These are phyloP conservation scores for Psophocarpus tetragonolobus DNA, from an alignment of 306 rosid genomes.

Conservation along the genomic window DNA sequence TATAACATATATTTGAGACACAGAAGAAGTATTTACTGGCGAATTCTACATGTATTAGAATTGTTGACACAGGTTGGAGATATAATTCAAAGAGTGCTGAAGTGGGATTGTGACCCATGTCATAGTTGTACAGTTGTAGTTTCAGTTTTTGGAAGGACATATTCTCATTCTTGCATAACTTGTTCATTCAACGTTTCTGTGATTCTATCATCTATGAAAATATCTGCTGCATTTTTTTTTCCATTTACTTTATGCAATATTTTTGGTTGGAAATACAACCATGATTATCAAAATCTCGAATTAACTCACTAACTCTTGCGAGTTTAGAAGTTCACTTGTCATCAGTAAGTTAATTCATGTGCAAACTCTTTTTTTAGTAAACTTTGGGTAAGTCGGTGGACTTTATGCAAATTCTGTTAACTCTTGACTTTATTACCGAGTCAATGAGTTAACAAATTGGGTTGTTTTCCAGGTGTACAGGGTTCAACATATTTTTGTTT, in stretches of 20 bases:
- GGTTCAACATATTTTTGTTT: no score
- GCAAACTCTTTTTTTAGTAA: no score
- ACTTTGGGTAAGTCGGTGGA: no score
- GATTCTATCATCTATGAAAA: background rate
- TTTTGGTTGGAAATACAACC: background rate
- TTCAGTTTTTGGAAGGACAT: constrained; percentile 7
- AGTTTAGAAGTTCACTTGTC: no score
- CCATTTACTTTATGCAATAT: background rate
- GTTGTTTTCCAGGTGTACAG: no score
- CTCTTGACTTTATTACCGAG: no score
- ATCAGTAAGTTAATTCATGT: no score
- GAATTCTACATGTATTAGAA: background rate
- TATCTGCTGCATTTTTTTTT: background rate
- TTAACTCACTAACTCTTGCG: no score
- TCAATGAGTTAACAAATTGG: no score
- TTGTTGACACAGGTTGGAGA: background rate
- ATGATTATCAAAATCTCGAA: no score
- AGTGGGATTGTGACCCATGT: constrained; percentile 5
- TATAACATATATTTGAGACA: background rate
- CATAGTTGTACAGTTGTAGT: constrained; percentile 12
- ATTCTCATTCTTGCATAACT: background rate
- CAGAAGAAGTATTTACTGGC: background rate
- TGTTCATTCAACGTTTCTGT: background rate
- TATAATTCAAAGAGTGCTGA: background rate
- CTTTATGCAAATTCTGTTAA: no score